Evolutionary conservation across 257 asterid species (phyloP).

Genomic region (Henckelia pumila): DNA sequence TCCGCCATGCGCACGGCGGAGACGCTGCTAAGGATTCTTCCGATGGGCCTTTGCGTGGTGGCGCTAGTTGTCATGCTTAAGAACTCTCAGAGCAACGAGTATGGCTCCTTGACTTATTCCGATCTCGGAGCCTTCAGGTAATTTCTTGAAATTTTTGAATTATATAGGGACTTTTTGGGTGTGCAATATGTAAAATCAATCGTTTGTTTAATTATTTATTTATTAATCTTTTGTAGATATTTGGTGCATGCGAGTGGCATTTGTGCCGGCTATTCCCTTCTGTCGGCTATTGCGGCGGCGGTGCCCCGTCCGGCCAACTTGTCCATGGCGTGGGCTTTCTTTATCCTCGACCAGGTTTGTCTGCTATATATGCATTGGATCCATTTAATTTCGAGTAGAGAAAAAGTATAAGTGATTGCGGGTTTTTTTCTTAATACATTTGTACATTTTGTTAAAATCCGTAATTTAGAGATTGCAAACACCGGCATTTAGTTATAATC

Average conservation of each 20-base stretch:
- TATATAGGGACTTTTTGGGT: neutral
- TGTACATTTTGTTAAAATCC: too few species aligned
- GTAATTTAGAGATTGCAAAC: too few species aligned
- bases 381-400: neutral
- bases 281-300: conserved; percentile 72
- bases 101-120: conserved; percentile 69
- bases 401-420: too few species aligned
- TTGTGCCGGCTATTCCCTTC: conserved; percentile 89
- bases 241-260: conserved; percentile 88
- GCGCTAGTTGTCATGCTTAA: conserved; percentile 87
- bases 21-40: conserved; percentile 75
- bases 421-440: too few species aligned
- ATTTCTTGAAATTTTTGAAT: neutral
- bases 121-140: conserved; percentile 87
- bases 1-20: conserved; percentile 69
- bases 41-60: conserved; percentile 67
- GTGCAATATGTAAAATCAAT: neutral
- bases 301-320: conserved; percentile 68
- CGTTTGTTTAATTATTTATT: neutral
- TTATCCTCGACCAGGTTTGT: conserved; percentile 77
- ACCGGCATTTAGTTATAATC: too few species aligned
- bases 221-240: conserved; percentile 35
- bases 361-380: neutral
- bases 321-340: conserved; percentile 83
- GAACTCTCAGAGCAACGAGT: conserved; percentile 66